Conservation (phyloP, 768 basidiomycete species). For the Rhodotorula sphaerocarpa region DNA sequence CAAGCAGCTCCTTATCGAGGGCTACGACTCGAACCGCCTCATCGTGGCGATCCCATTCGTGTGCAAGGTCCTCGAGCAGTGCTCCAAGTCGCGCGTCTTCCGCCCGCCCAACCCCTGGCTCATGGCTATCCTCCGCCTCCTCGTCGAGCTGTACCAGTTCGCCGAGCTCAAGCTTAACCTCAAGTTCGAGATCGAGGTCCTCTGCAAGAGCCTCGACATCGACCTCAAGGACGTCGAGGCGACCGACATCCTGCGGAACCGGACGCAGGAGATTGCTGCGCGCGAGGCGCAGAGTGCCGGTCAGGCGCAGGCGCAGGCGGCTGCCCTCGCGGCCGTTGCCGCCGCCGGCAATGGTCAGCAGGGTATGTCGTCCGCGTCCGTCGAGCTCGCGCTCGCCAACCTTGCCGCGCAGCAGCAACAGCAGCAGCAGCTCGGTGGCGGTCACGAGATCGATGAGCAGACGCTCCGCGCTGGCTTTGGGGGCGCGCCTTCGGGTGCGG, state of each 20-base stretch:
- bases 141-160: conserved; percentile 93
- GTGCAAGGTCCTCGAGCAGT: conserved; percentile 90
- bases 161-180: conserved; percentile 91
- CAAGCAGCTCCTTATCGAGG: conserved; percentile 94
- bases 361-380: not conserved
- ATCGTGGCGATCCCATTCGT: conserved; percentile 95
- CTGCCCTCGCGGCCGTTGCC: not conserved
- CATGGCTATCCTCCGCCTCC: conserved; percentile 83
- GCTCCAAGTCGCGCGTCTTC: conserved; percentile 82
- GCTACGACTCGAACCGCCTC: conserved; percentile 81
- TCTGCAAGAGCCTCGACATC: conserved; percentile 84
- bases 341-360: not conserved
- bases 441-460: conserved; percentile 20
- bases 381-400: conserved; percentile 24
- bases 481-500: not conserved
- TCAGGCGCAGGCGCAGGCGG: not conserved
- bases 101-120: conserved; percentile 96
- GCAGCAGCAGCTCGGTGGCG: conserved; percentile 1
- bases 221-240: conserved; percentile 77
- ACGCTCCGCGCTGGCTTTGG: conserved; percentile 12
- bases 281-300: conserved; percentile 42
- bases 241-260: conserved; percentile 68
- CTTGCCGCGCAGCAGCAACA: conserved; percentile 15
- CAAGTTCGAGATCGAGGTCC: conserved; percentile 96
- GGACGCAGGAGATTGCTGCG: conserved; percentile 49